Conservation (phyloP, 2,329 filamentous ascomycete species). For the Penicillium sp. region DNA sequence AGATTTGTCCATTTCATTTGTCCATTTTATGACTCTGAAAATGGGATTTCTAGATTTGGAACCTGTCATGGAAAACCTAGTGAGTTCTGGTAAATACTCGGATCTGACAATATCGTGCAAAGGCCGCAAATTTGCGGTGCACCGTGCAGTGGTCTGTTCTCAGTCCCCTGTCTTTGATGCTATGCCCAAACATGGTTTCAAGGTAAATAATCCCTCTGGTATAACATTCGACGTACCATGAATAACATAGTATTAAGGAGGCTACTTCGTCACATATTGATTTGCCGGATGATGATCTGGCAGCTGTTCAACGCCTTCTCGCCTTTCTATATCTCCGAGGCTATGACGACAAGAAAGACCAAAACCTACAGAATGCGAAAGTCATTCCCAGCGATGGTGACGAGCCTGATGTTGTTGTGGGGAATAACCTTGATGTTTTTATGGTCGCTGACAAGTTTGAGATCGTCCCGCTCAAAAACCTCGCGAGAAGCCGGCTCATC, state of each 20-base stretch:
- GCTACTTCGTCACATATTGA: not conserved
- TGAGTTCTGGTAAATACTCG: not conserved
- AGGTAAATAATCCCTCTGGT: not conserved
- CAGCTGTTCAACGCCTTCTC: not conserved
- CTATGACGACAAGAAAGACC: not conserved
- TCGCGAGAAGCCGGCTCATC: not conserved
- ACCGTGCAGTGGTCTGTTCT: not conserved
- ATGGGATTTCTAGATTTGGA: not conserved
- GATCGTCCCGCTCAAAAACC: not conserved
- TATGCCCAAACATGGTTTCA: not conserved
- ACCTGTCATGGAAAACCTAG: not conserved
- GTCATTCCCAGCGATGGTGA: not conserved
- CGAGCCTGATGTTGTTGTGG: not conserved
- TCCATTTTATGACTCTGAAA: too few species aligned
- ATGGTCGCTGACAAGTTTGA: not conserved
- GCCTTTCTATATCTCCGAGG: not conserved
- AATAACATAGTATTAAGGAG: not conserved
- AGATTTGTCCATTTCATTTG: too few species aligned
- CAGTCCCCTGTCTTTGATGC: not conserved
- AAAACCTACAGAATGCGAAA: not conserved
- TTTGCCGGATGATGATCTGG: not conserved
- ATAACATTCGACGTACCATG: not conserved
- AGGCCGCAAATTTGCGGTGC: not conserved
- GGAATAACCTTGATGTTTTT: not conserved
- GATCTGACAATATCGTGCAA: not conserved